phyloP scores from a whole-genome alignment of 2,329 filamentous ascomycete genomes.

The Macrophomina phaseolina region DNA sequence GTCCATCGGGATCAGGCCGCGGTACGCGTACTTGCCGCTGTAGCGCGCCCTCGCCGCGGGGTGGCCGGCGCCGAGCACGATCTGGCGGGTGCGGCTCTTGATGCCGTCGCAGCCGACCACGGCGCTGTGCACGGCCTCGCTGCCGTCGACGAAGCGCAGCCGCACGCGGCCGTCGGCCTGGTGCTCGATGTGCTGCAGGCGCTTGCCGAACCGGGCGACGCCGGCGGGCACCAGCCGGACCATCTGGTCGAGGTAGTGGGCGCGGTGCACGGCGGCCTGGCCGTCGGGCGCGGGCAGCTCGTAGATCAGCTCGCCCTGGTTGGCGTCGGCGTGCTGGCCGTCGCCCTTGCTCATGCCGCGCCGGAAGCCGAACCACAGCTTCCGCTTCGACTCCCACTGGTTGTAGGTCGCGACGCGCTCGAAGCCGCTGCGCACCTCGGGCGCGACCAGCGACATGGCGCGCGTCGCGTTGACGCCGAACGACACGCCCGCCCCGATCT shows the following conservation, averaged over 20 bases:
- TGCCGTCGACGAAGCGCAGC: conserved; percentile 53
- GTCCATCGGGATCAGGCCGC: conserved; percentile 66
- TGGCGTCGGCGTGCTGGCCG: conserved; percentile 30
- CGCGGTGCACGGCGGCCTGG: conserved; percentile 50
- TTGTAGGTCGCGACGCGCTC: conserved; percentile 50
- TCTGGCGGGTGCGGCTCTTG: conserved; percentile 59
- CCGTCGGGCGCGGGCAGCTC: conserved; percentile 32
- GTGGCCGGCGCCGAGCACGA: conserved; percentile 57
- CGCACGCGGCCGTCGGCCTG: conserved; percentile 37
- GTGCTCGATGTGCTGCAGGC: conserved; percentile 35
- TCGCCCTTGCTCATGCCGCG: conserved; percentile 39
- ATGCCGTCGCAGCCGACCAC: conserved; percentile 70
- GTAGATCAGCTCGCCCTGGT: conserved; percentile 36
- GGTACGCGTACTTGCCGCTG: conserved; percentile 66
- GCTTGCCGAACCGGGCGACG: conserved; percentile 50
- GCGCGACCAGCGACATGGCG: conserved; percentile 61
- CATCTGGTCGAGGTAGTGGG: conserved; percentile 56
- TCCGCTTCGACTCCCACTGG: conserved; percentile 40
- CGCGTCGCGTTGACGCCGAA: conserved; percentile 62
- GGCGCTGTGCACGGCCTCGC: conserved; percentile 49
- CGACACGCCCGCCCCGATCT: conserved; percentile 64
- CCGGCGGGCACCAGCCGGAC: conserved; percentile 53
- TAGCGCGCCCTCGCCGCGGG: conserved; percentile 57
- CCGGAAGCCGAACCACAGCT: conserved; percentile 52
- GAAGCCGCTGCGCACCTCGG: conserved; percentile 52